Evolutionary conservation across 768 basidiomycete species (phyloP), one percentile per base, ranked within the genome.

Genomic region (Agrocybe chaxingu): DNA sequence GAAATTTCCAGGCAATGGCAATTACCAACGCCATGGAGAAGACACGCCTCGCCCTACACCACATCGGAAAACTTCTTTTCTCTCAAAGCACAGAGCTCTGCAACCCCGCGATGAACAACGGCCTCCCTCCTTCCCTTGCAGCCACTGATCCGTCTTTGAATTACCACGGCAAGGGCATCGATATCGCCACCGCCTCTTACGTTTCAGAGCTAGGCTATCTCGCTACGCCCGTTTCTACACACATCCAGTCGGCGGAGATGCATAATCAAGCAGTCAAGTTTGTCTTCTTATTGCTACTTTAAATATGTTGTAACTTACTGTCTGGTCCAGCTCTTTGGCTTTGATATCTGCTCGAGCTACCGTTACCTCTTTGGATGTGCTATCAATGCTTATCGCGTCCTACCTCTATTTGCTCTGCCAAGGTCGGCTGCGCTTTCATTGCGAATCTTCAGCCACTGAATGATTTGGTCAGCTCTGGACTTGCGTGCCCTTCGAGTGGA

Each of bases 1-100:
- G 92, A 10, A 94, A 93, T 65, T 94, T 95, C 76, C 92, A 89
- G 65, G 87, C 87, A 0, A 88, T 88, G 82, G 76, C 85, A 9
- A 78, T 90, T 39, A 85, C 85, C 9, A 80, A 68, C 50, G 85
- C 89, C 8, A 92, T 93, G 89, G 92, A 94, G 65, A 91, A 92
- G 64, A 87, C 87, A 0, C 86, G 92, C 7, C 77, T 89, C 40
- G 74, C 81, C 9, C 66, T 89, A 40, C 75, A 83, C 37, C 86
- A 87, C 52, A 76, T 89, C 41, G 87, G 87, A 47, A 84, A 85
- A 64, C 70, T 90, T 30, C 63, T 85, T 46, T 89, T 87, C 56
- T 74, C 84, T 5, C 87, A 90, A 60, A 72, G 75, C 53, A 79
- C 89, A 1, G 89, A 92, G 67, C 73, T 92, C 31, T 73, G 86